Evolutionary conservation across 805 yeast species (phyloP).

Genomic region (Clavispora carvajalis): DNA sequence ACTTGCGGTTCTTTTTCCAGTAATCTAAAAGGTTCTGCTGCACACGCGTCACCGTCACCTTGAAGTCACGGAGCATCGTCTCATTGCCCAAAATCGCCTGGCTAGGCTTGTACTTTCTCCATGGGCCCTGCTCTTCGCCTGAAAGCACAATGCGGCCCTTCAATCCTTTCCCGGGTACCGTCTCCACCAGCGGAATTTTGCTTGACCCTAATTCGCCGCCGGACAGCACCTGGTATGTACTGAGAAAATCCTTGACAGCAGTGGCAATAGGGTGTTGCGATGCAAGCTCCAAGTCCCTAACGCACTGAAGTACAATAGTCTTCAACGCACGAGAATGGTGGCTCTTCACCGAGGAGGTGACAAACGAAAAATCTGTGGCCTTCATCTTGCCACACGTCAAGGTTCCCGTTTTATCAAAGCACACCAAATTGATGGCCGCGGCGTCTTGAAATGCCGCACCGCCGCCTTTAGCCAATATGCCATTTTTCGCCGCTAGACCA

Average conservation of each 20-base stretch:
- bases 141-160: constrained; percentile 35
- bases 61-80: constrained; percentile 45
- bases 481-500: constrained; percentile 72
- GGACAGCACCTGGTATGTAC: background rate
- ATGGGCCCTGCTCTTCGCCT: constrained; percentile 16
- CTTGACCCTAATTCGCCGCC: constrained; percentile 17
- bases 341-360: constrained; percentile 7
- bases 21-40: constrained; percentile 31
- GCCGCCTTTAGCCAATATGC: constrained; percentile 74
- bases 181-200: constrained; percentile 44
- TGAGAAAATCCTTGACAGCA: constrained; percentile 41
- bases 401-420: constrained; percentile 80
- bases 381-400: constrained; percentile 60
- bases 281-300: constrained; percentile 54
- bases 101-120: constrained; percentile 30
- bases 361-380: constrained; percentile 46
- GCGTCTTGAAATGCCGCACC: constrained; percentile 82
- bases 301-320: constrained; percentile 38
- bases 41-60: constrained; percentile 29
- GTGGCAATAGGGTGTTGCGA: constrained; percentile 67
- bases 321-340: constrained; percentile 12
- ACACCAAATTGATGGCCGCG: constrained; percentile 53
- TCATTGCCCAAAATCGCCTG: constrained; percentile 58
- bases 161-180: constrained; percentile 58
- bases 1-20: constrained; percentile 64